Percentiles rank a stretch among this genome's conserved stretches.
phyloP scores from a whole-genome alignment of 2,329 filamentous ascomycete genomes.

The Fusarium fracticaudum region DNA sequence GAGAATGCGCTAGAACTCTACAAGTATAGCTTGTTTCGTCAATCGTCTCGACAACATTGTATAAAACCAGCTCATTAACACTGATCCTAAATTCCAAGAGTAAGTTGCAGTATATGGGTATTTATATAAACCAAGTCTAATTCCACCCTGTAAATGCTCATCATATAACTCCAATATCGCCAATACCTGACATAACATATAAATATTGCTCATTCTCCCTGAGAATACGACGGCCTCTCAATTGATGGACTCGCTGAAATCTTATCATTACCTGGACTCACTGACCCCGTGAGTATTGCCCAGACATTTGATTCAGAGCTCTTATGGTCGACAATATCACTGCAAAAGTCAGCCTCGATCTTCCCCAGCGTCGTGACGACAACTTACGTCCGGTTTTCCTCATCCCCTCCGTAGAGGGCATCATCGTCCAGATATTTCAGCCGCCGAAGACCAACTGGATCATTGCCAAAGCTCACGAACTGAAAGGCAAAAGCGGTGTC shows the following conservation, averaged over 20 bases:
- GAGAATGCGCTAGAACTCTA: not conserved
- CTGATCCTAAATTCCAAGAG: not conserved
- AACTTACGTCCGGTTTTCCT: not conserved
- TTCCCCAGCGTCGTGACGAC: rapidly evolving
- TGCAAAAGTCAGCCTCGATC: not conserved
- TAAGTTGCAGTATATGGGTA: not conserved
- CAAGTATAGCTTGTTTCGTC: constrained; percentile 2
- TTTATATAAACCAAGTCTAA: not conserved
- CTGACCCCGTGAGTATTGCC: constrained; percentile 9
- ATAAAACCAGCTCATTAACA: no score
- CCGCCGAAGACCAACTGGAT: not conserved
- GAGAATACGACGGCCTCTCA: not conserved
- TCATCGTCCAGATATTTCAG: constrained; percentile 17
- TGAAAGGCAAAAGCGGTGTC: constrained; percentile 12
- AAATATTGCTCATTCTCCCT: not conserved
- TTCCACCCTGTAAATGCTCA: not conserved
- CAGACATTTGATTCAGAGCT: not conserved
- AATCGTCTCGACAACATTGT: not conserved
- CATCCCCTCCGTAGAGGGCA: not conserved
- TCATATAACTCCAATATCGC: not conserved
- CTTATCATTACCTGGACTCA: not conserved
- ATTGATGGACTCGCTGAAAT: not conserved
- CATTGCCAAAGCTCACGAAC: constrained; percentile 24
- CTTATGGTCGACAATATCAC: constrained; percentile 31
- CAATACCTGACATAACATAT: not conserved